phyloP scores from a whole-genome alignment of 495 filamentous ascomycete genomes.

The Aspergillus asperescens region DNA sequence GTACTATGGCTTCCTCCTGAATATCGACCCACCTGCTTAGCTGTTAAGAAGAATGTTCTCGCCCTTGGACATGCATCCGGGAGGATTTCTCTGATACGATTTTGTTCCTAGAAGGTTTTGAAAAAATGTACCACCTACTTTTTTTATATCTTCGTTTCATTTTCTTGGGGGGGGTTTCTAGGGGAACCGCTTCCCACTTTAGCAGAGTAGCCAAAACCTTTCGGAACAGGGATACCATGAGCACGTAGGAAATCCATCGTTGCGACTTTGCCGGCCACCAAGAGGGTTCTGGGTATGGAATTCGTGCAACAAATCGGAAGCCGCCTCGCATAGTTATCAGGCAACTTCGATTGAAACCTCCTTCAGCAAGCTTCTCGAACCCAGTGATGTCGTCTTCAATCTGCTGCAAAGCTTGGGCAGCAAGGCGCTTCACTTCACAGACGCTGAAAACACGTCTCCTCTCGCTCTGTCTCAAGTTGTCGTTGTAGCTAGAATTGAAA shows the following conservation, averaged over 20 bases:
- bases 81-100: no score
- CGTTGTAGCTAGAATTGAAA: constrained; percentile 19
- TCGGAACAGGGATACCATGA: constrained; percentile 27
- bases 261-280: constrained; percentile 34
- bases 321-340: constrained; percentile 21
- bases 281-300: constrained; percentile 22
- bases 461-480: constrained; percentile 15
- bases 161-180: no score
- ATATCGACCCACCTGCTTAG: no score
- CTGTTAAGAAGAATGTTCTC: no score
- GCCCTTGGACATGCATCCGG: no score
- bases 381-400: constrained; percentile 12
- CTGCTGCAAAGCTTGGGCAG: constrained; percentile 14
- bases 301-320: constrained; percentile 21
- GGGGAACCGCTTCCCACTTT: no score
- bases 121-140: no score
- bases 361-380: constrained; percentile 31
- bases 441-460: constrained; percentile 24
- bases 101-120: no score
- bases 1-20: no score
- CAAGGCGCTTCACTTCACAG: constrained; percentile 22
- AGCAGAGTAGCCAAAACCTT: constrained; percentile 8
- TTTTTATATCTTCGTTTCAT: no score
- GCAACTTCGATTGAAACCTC: constrained; percentile 30
- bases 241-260: constrained; percentile 29